phyloP scores from a whole-genome alignment of 768 basidiomycete species.

The Lactarius trivialis region DNA sequence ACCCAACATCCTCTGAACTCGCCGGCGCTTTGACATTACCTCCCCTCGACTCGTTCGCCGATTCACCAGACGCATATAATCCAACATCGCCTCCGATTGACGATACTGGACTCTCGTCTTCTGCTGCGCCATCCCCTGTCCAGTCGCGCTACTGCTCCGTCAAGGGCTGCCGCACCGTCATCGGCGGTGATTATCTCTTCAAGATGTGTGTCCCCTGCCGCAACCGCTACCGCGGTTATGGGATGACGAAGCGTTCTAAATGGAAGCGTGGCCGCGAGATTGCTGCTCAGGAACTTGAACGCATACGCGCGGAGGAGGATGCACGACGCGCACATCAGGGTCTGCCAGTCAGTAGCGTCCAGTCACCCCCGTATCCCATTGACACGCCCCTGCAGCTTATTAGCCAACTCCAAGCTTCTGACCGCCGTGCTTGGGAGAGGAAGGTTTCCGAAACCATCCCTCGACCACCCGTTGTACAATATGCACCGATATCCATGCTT shows the following conservation, averaged over 20 bases:
- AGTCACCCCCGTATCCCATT: not conserved
- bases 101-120: not conserved
- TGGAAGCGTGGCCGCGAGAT: slow-evolving; percentile 43
- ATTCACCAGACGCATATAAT: not conserved
- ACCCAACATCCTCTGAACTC: slow-evolving; percentile 38
- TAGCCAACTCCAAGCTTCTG: slow-evolving; percentile 26
- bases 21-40: slow-evolving; percentile 44
- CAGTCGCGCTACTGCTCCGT: slow-evolving; percentile 43
- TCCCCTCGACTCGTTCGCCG: slow-evolving; percentile 15
- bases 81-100: slow-evolving; percentile 1
- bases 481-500: slow-evolving; percentile 23
- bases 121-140: slow-evolving; percentile 11
- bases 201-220: slow-evolving; percentile 36
- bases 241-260: slow-evolving; percentile 49
- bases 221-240: slow-evolving; percentile 44
- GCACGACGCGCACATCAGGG: slow-evolving; percentile 32
- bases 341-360: slow-evolving; percentile 31
- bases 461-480: slow-evolving; percentile 10
- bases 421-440: slow-evolving; percentile 24
- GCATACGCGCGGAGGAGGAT: slow-evolving; percentile 36
- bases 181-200: slow-evolving; percentile 33
- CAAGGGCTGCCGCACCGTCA: slow-evolving; percentile 46
- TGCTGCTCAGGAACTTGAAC: slow-evolving; percentile 37
- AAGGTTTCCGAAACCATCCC: slow-evolving; percentile 13
- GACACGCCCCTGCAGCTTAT: slow-evolving; percentile 29